A percentile compares a stretch with the other conserved stretches of the same genome.
Evolutionary conservation across 2,329 filamentous ascomycete genomes (phyloP).

Genomic region (Paramyrothecium sp.): DNA sequence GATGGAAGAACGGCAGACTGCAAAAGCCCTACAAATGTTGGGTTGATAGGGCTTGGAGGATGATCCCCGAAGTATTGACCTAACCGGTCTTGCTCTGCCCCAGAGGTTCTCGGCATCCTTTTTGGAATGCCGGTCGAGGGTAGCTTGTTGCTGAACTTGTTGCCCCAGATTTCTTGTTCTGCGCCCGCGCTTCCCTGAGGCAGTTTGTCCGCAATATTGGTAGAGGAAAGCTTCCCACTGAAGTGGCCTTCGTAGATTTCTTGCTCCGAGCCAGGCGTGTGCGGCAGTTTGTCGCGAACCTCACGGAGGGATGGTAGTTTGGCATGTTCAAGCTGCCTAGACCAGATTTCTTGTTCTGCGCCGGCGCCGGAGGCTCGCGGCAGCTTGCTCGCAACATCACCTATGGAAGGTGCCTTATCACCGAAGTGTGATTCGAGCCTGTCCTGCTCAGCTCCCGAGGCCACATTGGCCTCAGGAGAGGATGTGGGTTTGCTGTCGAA

Average conservation of each 20-base stretch:
- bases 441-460: constrained; percentile 1
- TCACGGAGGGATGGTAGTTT: neutral
- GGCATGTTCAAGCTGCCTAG: neutral
- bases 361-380: neutral
- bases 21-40: constrained; percentile 1
- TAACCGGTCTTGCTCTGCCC: constrained; percentile 3
- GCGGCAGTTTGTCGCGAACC: neutral
- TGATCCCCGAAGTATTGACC: neutral
- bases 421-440: neutral
- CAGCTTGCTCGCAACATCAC: neutral
- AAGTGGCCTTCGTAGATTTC: neutral
- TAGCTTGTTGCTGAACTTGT: neutral
- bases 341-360: neutral
- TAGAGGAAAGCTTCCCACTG: neutral
- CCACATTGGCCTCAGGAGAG: neutral
- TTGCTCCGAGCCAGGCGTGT: neutral
- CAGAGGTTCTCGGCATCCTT: neutral
- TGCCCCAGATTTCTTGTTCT: constrained; percentile 2
- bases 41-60: neutral
- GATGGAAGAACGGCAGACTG: constrained; percentile 1
- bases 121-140: neutral
- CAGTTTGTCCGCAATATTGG: neutral
- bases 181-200: neutral
- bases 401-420: neutral
- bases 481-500: neutral